Conservation (phyloP, 1,139 yeast species). For the Geotrichum histeridarum region DNA sequence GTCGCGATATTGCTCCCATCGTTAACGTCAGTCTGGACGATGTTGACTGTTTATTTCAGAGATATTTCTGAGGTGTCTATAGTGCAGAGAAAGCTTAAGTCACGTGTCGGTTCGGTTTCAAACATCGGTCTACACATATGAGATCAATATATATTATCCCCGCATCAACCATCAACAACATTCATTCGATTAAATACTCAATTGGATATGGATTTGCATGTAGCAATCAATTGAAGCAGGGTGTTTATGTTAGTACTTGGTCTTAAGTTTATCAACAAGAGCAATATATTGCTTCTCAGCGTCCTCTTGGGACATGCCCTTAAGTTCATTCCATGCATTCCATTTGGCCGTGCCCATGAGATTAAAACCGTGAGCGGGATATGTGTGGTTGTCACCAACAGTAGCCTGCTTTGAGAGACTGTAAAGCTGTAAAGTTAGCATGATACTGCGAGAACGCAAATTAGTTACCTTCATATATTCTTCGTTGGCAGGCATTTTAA, state of each 20-base stretch:
- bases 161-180: too few relatives aligned
- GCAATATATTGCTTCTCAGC: slow-evolving; percentile 85
- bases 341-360: slow-evolving; percentile 95
- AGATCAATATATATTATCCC: too few relatives aligned
- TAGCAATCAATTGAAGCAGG: too few relatives aligned
- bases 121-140: too few relatives aligned
- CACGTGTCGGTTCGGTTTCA: too few relatives aligned
- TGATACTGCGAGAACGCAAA: neutral
- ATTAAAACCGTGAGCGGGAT: slow-evolving; percentile 81
- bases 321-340: slow-evolving; percentile 89
- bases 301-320: slow-evolving; percentile 81
- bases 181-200: too few relatives aligned
- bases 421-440: slow-evolving; percentile 44
- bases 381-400: slow-evolving; percentile 86
- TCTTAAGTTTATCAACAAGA: slow-evolving; percentile 46
- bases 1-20: slow-evolving; percentile 3
- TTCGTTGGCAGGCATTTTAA: slow-evolving; percentile 77
- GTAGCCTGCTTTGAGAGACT: slow-evolving; percentile 96
- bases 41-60: neutral
- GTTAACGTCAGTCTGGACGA: neutral
- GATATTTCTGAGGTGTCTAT: too few relatives aligned
- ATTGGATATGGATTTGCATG: too few relatives aligned
- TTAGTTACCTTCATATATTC: slow-evolving; percentile 56
- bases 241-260: neutral
- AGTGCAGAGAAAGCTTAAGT: too few relatives aligned